Evolutionary conservation across 768 basidiomycete genomes (phyloP).

Genomic region (Rubroboletus satanas): DNA sequence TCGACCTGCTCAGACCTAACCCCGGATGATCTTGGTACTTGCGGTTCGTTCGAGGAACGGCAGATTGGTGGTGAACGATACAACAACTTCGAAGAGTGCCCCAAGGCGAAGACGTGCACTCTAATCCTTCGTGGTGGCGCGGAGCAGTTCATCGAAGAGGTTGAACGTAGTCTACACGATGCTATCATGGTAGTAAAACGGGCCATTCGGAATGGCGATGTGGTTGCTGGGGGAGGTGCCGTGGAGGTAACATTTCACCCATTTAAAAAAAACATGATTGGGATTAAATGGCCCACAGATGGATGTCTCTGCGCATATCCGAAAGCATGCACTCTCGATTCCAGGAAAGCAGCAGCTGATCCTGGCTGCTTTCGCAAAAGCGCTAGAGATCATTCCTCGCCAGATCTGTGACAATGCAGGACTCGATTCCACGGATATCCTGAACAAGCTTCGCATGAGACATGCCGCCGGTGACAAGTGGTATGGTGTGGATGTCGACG

Average conservation of each 20-base stretch:
- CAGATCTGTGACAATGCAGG: conserved; percentile 99
- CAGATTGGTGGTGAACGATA: conserved; percentile 97
- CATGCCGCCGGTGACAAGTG: conserved; percentile 86
- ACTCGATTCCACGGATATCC: conserved; percentile 92
- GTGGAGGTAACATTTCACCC: conserved; percentile 63
- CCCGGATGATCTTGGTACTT: conserved; percentile 89
- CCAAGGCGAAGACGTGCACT: conserved; percentile 94
- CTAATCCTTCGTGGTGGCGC: conserved; percentile 92
- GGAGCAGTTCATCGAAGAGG: conserved; percentile 98
- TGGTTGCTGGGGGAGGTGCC: conserved; percentile 97
- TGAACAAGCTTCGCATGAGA: conserved; percentile 96
- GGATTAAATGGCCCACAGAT: conserved; percentile 54
- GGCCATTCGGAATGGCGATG: conserved; percentile 90
- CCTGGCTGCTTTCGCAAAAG: conserved; percentile 93
- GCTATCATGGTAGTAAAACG: conserved; percentile 99
- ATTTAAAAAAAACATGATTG: neutral
- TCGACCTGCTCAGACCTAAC: conserved; percentile 93
- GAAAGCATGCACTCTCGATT: conserved; percentile 86
- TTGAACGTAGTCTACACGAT: conserved; percentile 95
- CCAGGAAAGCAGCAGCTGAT: conserved; percentile 95
- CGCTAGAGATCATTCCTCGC: conserved; percentile 94
- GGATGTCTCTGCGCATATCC: conserved; percentile 94
- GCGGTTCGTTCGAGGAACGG: conserved; percentile 86
- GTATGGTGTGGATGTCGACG: conserved; percentile 95
- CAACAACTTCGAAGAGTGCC: conserved; percentile 92